phyloP scores from a whole-genome alignment of 2,329 filamentous ascomycete species.

The Arthrinium puccinioides region DNA sequence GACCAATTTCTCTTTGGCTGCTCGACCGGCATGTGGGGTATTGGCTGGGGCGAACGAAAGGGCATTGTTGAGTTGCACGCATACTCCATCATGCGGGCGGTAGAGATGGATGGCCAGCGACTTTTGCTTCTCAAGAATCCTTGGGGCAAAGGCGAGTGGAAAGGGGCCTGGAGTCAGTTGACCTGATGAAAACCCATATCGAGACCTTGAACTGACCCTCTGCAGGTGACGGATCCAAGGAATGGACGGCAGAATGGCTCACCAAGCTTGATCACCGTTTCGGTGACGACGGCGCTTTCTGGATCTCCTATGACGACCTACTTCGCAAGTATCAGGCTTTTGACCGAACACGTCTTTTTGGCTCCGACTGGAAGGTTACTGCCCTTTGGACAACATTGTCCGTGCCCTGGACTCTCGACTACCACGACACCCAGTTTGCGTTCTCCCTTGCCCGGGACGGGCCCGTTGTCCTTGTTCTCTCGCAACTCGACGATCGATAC shows the following conservation, averaged over 20 bases:
- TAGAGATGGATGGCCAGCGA: conserved; percentile 54
- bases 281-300: conserved; percentile 65
- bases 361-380: conserved; percentile 43
- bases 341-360: conserved; percentile 51
- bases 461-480: conserved; percentile 47
- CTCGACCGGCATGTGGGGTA: conserved; percentile 42
- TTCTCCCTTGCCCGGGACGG: conserved; percentile 41
- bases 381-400: conserved; percentile 42
- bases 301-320: conserved; percentile 53
- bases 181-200: no score
- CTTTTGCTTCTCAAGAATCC: conserved; percentile 66
- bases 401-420: conserved; percentile 49
- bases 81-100: conserved; percentile 51
- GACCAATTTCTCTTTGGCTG: conserved; percentile 66
- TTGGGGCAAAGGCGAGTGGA: conserved; percentile 78
- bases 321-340: conserved; percentile 52
- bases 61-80: conserved; percentile 53
- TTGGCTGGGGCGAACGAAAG: conserved; percentile 39
- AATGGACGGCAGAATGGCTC: conserved; percentile 79
- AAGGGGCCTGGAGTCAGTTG: conserved; percentile 60
- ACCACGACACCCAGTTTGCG: conserved; percentile 46
- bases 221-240: conserved; percentile 64
- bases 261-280: conserved; percentile 65
- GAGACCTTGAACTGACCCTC: conserved; percentile 10
- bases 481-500: conserved; percentile 51